Base-by-base conservation (phyloP, 768 basidiomycete genomes). In the Rhodotorula graminis region DNA sequence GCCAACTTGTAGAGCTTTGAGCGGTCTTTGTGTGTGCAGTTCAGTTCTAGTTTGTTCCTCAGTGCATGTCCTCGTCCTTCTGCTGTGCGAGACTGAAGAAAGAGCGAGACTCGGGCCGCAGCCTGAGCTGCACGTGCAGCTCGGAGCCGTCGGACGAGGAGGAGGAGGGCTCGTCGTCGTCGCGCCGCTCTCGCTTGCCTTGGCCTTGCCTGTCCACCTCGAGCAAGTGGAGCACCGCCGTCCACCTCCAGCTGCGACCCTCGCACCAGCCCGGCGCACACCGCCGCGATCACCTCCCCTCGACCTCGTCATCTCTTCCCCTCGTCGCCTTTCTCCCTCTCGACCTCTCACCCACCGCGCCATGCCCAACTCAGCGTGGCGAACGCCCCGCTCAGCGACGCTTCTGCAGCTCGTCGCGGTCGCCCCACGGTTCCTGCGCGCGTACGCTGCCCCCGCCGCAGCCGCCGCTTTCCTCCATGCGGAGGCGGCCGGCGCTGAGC, bases 321-420 rank as follows among this genome's bases (percentile, higher is more conserved):
- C 2, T 65, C 25, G 6, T 25, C 23, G 10, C 6, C 12, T 14
- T 27, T 61, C 59, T 19, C n/a, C 47, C 47, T n/a, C 27, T 60
- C 29, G n/a, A 23, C 11, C 64, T 25, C 16, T 3, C 33, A 3
- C 19, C 37, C 18, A 6, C 2, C 9, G 12, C 2, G 58, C 58
- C 40, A 59, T 59, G 58, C 40, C 58, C 6, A 19, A 12, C 11
- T 37, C 27, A 2, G 15, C 5, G 6, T 59, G 58, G 58, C 58
- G 64, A n/a, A 56, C 66, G 23, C 31, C 42, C 16, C 65, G 71
- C 7, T 21, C 65, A 3, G 44, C 65, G 16, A 27, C 61, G 2
- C 37, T 72, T 6, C 47, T 67, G 21, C 64, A 64, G 58, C 58
- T 71, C n/a, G 47, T n/a, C 14, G 29, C 55, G 15, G n/a, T 64